Conservation (phyloP, 2,329 filamentous ascomycete genomes). For the Botrytis pseudocinerea region DNA sequence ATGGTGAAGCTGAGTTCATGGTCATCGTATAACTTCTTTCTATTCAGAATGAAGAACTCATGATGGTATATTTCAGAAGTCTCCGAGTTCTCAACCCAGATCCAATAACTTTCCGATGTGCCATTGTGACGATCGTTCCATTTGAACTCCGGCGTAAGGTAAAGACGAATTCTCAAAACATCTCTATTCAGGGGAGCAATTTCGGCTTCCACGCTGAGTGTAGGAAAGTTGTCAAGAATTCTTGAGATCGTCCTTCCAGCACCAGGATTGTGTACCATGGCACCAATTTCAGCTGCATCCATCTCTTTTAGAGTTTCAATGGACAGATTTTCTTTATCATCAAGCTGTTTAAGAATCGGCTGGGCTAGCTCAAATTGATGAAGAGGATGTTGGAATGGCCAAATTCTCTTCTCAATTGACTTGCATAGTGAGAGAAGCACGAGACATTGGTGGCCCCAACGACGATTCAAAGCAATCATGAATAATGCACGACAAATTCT, state of each 20-base stretch:
- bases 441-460: slow-evolving; percentile 94
- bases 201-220: slow-evolving; percentile 84
- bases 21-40: slow-evolving; percentile 89
- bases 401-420: slow-evolving; percentile 93
- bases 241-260: slow-evolving; percentile 82
- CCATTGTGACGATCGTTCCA: slow-evolving; percentile 97
- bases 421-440: slow-evolving; percentile 91
- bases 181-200: slow-evolving; percentile 95
- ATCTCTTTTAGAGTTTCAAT: slow-evolving; percentile 89
- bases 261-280: slow-evolving; percentile 84
- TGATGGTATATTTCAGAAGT: slow-evolving; percentile 97
- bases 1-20: slow-evolving; percentile 99
- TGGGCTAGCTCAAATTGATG: slow-evolving; percentile 91
- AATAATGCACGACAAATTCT: slow-evolving; percentile 94
- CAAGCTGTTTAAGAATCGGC: slow-evolving; percentile 79
- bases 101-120: slow-evolving; percentile 93
- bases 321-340: slow-evolving; percentile 73
- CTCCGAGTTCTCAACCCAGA: slow-evolving; percentile 98
- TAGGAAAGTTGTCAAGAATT: slow-evolving; percentile 88
- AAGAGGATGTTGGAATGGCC: slow-evolving; percentile 92
- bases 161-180: slow-evolving; percentile 86
- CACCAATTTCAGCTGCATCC: slow-evolving; percentile 87
- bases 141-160: slow-evolving; percentile 81
- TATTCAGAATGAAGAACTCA: slow-evolving; percentile 90
- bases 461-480: slow-evolving; percentile 93